A percentile compares a stretch with the other conserved stretches of the same genome.
phyloP scores from a whole-genome alignment of 192 early-diverging fungal genomes.

The Coemansia sp. region DNA sequence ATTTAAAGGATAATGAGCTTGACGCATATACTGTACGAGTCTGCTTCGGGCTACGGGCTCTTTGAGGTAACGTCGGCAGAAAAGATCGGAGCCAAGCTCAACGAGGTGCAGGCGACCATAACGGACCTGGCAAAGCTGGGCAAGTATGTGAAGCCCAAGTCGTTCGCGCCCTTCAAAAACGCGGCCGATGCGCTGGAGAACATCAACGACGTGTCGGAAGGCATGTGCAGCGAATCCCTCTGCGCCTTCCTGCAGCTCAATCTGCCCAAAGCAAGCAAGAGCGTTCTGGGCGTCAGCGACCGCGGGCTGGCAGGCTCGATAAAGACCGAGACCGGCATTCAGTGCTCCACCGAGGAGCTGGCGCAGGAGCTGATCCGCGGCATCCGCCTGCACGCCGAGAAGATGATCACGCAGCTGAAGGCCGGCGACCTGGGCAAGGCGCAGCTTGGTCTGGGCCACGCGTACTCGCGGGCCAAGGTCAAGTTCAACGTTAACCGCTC shows the following conservation, averaged over 20 bases:
- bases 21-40: constrained; percentile 81
- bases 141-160: constrained; percentile 87
- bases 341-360: constrained; percentile 77
- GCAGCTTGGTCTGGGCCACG: constrained; percentile 97
- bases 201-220: constrained; percentile 97
- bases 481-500: constrained; percentile 99
- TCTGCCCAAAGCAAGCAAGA: constrained; percentile 73
- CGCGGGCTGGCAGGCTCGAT: constrained; percentile 73
- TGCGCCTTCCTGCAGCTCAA: constrained; percentile 95
- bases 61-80: constrained; percentile 92
- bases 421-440: constrained; percentile 88
- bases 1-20: constrained; percentile 16
- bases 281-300: constrained; percentile 84
- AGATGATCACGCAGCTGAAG: constrained; percentile 86
- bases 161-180: constrained; percentile 95
- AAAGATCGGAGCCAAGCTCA: constrained; percentile 92
- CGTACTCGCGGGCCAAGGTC: constrained; percentile 97
- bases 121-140: constrained; percentile 86
- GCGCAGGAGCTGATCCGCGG: constrained; percentile 92
- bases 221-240: constrained; percentile 81
- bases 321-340: constrained; percentile 64
- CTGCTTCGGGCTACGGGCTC: constrained; percentile 93
- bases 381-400: constrained; percentile 85
- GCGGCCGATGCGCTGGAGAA: constrained; percentile 97
- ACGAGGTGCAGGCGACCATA: constrained; percentile 78